Evolutionary conservation across 140 eudicot genomes (phyloP), one percentile per base, ranked within the genome.

Genomic region (Oenanthe javanica): DNA sequence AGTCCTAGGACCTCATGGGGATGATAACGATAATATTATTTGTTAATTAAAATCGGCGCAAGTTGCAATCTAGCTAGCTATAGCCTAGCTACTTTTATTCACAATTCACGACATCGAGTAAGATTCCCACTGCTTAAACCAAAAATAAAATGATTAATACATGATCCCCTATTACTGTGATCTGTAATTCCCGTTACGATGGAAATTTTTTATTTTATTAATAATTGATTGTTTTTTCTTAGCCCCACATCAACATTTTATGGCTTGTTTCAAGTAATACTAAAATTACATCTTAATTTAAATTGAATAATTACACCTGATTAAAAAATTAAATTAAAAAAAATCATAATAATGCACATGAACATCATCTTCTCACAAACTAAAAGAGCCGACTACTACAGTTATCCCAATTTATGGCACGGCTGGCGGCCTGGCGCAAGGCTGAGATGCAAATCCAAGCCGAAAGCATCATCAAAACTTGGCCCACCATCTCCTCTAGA

Each of bases 391-490:
- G 9, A 15, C 45, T 42, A 31, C 31, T 31, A 31, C 31, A 31
- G 45, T 42, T 42, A 9, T 2, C 45, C 1, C 55, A 2, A 61
- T 51, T 83, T 71, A 88, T 42, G 89, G 86, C 78, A 85, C 31
- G 31, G 31, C 31, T 31, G 31, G 31, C 86, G 47, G 87, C 84
- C 84, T 71, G 90, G 92, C 14, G 91, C 92, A 25, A 93, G 89
- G 81, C 96, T 91, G 23, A 93, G 87, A 81, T 89, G 97, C 84
- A 92, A 86, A 71, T 92, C 96, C 81, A 87, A 64, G 49, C 89
- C 91, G 50, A 82, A 79, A 9, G 89, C 71, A 79, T 91, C 97
- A 81, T 93, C 97, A 75, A 86, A 89, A 79, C 67, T 81, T 59
- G 92, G 91, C 89, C 94, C 96, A 86, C 82, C 86, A 7, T 86